phyloP scores from a whole-genome alignment of 2,329 filamentous ascomycete genomes.

The Chaetothyriales sp. region DNA sequence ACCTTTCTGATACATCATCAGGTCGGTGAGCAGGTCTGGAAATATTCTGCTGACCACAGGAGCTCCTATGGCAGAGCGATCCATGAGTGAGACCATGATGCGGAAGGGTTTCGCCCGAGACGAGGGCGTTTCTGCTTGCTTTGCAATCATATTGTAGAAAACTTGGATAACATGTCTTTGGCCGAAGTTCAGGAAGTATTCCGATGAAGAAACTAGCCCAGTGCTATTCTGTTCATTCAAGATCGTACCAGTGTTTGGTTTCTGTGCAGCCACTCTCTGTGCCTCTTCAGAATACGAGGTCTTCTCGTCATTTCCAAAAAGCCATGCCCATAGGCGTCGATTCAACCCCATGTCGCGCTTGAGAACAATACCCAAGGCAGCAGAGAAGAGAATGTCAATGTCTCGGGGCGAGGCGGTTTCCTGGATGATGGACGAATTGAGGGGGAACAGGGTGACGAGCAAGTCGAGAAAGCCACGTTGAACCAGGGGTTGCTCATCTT shows the following conservation, averaged over 20 bases:
- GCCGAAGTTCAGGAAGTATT: constrained; percentile 70
- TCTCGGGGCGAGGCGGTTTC: constrained; percentile 57
- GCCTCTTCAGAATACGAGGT: constrained; percentile 19
- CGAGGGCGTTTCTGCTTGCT: constrained; percentile 37
- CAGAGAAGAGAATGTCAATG: constrained; percentile 63
- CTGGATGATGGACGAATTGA: constrained; percentile 70
- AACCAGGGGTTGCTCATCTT: constrained; percentile 75
- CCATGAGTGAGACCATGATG: constrained; percentile 90
- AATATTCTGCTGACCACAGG: constrained; percentile 80
- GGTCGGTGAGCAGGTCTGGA: constrained; percentile 66
- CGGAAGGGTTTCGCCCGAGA: constrained; percentile 75
- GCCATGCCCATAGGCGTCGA: constrained; percentile 86
- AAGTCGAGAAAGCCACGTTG: constrained; percentile 90
- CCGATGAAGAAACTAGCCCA: constrained; percentile 28
- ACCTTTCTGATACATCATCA: constrained; percentile 55
- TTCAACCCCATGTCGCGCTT: constrained; percentile 95
- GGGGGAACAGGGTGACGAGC: constrained; percentile 73
- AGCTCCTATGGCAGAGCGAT: constrained; percentile 92
- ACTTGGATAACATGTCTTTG: constrained; percentile 58
- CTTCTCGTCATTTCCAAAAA: constrained; percentile 57
- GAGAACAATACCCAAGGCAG: constrained; percentile 73
- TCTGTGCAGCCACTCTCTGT: background rate
- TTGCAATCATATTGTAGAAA: constrained; percentile 60
- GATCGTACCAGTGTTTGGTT: constrained; percentile 16
- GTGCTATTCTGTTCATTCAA: constrained; percentile 22